Percentiles rank a stretch among this genome's conserved stretches.
Evolutionary conservation across 2,329 filamentous ascomycete genomes (phyloP).

Genomic region (Lecanicillium sp.): DNA sequence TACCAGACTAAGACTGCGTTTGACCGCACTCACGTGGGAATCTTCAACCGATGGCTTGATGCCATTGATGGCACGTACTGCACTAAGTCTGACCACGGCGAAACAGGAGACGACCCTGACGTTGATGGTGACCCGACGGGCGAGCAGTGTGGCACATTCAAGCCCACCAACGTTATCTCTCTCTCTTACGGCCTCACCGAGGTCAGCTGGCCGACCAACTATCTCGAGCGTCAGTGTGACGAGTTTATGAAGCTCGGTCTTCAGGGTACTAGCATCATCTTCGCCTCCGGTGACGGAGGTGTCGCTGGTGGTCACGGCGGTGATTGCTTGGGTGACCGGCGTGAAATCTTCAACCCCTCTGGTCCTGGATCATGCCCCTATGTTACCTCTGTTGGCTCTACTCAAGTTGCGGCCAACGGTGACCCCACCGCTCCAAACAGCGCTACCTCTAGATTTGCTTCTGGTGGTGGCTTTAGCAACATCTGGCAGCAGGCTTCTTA

Average conservation of each 20-base stretch:
- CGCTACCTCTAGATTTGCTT: slow-evolving; percentile 37
- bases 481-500: slow-evolving; percentile 41
- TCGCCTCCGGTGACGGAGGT: slow-evolving; percentile 35
- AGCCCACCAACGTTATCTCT: slow-evolving; percentile 28
- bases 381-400: slow-evolving; percentile 46
- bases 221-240: slow-evolving; percentile 38
- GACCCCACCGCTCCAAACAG: slow-evolving; percentile 39
- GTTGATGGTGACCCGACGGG: neutral
- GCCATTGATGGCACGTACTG: slow-evolving; percentile 40
- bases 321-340: slow-evolving; percentile 12
- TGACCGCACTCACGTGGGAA: neutral
- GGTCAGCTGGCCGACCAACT: slow-evolving; percentile 37
- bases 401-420: slow-evolving; percentile 35
- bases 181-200: slow-evolving; percentile 44
- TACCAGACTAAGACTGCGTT: slow-evolving; percentile 19
- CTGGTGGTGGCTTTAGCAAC: slow-evolving; percentile 27
- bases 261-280: slow-evolving; percentile 34
- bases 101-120: slow-evolving; percentile 3
- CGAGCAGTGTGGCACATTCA: slow-evolving; percentile 19
- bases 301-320: slow-evolving; percentile 23
- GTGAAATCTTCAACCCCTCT: slow-evolving; percentile 28
- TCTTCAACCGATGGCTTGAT: slow-evolving; percentile 33
- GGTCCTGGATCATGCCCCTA: slow-evolving; percentile 35
- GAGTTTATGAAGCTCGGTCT: slow-evolving; percentile 42
- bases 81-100: slow-evolving; percentile 37